A percentile compares a stretch with the other conserved stretches of the same genome.
These are phyloP conservation scores for Cordyceps cicadae DNA, from an alignment of 2,329 filamentous ascomycete species.

Conservation along the genomic window DNA sequence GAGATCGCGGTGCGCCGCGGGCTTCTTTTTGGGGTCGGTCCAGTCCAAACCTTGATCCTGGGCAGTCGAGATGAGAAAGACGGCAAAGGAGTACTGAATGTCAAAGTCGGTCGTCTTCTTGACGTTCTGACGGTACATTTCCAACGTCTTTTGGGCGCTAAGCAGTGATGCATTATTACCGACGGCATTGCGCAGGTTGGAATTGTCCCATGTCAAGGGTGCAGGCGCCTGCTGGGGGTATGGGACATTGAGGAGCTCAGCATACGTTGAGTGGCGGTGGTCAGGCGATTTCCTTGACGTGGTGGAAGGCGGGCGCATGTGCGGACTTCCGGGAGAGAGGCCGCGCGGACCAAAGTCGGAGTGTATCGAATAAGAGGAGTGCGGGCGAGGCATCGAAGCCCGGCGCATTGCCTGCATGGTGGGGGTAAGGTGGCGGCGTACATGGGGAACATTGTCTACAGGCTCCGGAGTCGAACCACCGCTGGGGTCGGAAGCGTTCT, in stretches of 20 bases:
- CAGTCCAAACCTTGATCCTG: constrained; percentile 61
- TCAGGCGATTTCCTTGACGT: constrained; percentile 50
- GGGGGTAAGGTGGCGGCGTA: constrained; percentile 56
- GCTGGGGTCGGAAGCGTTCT: constrained; percentile 34
- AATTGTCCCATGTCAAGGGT: constrained; percentile 69
- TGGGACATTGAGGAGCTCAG: constrained; percentile 56
- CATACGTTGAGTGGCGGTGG: constrained; percentile 43
- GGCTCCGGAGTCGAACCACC: constrained; percentile 44
- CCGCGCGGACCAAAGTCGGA: constrained; percentile 61
- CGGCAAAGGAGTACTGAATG: constrained; percentile 91
- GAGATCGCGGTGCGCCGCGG: constrained; percentile 38
- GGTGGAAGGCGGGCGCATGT: constrained; percentile 39
- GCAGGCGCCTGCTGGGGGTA: constrained; percentile 70
- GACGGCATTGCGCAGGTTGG: constrained; percentile 66
- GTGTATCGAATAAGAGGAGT: constrained; percentile 65
- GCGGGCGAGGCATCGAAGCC: constrained; percentile 58
- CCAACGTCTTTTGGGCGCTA: constrained; percentile 84
- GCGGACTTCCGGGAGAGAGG: constrained; percentile 45
- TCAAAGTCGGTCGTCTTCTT: constrained; percentile 91
- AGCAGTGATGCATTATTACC: constrained; percentile 87
- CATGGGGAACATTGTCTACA: constrained; percentile 39
- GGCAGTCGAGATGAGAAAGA: constrained; percentile 86
- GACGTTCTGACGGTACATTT: constrained; percentile 95
- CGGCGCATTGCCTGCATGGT: constrained; percentile 45
- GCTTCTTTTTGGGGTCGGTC: constrained; percentile 37